Percentiles rank a stretch among this genome's conserved stretches.
Conservation (phyloP, 139 green algal species). For the Choricystis sp. region DNA sequence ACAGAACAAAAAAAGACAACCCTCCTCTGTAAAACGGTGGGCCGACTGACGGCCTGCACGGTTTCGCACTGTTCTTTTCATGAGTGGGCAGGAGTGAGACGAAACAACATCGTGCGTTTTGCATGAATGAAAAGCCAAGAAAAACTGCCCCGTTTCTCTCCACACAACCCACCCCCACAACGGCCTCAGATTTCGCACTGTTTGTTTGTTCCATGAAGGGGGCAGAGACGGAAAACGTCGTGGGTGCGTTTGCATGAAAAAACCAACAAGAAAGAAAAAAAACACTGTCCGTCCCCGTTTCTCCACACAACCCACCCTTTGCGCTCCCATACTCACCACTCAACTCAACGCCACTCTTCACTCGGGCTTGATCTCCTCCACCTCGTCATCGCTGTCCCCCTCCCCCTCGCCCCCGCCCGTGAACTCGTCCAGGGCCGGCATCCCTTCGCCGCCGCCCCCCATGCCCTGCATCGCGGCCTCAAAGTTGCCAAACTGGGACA, state of each 20-base stretch:
- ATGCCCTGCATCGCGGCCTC: slow-evolving; percentile 4
- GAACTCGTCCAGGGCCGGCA: neutral
- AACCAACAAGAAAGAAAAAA: neutral
- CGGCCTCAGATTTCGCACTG: no score
- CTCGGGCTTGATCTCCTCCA: slow-evolving; percentile 1
- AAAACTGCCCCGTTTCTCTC: no score
- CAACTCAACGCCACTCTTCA: neutral
- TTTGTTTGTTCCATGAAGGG: no score
- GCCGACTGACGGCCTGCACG: no score
- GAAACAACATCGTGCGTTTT: no score
- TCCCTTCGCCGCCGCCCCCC: slow-evolving; percentile 14
- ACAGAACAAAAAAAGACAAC: no score
- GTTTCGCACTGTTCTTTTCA: no score
- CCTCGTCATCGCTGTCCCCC: slow-evolving; percentile 16
- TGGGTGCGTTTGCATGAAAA: neutral
- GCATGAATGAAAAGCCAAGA: no score
- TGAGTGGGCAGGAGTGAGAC: no score
- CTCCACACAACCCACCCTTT: neutral
- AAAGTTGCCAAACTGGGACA: slow-evolving; percentile 14
- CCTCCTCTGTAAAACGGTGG: no score
- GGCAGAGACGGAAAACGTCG: no score
- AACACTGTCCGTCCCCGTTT: neutral
- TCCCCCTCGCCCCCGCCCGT: slow-evolving; percentile 7
- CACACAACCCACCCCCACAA: no score
- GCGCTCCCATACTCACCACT: neutral